Evolutionary conservation across 192 early-diverging fungal species (phyloP).

Genomic region (Podila minutissima): DNA sequence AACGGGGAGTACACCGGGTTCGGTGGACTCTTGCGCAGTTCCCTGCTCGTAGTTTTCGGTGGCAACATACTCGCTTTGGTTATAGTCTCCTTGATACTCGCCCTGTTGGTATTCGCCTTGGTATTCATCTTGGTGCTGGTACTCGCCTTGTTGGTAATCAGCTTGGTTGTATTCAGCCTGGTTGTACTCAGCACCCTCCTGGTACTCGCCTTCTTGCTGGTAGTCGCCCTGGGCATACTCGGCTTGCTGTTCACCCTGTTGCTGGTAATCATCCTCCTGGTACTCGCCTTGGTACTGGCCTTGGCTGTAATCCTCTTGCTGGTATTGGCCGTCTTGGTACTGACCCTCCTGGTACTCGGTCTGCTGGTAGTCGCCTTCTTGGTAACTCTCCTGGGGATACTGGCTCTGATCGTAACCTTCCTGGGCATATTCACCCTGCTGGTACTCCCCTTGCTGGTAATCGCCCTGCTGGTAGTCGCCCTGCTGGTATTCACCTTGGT

Average conservation of each 20-base stretch:
- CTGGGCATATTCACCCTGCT: conserved; percentile 1
- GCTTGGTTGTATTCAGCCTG: conserved; percentile 17
- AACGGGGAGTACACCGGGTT: conserved; percentile 35
- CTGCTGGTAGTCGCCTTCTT: conserved; percentile 2
- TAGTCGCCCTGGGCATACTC: neutral
- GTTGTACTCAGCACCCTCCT: conserved; percentile 19
- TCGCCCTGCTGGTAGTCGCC: conserved; percentile 1
- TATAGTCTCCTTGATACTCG: neutral
- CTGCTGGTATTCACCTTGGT: conserved; percentile 22
- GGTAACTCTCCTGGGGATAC: neutral
- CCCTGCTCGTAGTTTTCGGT: conserved; percentile 7
- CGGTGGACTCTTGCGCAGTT: neutral
- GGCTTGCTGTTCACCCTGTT: conserved; percentile 16
- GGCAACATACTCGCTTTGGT: neutral
- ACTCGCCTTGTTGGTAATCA: conserved; percentile 25
- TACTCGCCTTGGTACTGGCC: conserved; percentile 21
- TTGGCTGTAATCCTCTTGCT: neutral
- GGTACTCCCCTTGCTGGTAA: conserved; percentile 7
- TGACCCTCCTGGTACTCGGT: conserved; percentile 2
- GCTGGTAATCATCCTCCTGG: conserved; percentile 30
- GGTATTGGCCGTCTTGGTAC: conserved; percentile 6
- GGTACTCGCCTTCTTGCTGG: conserved; percentile 33
- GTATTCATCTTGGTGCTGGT: conserved; percentile 3
- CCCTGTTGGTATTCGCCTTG: conserved; percentile 1
- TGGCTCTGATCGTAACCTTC: conserved; percentile 2